Evolutionary conservation across 371 early-diverging fungal species (phyloP).

Genomic region (Entomophthora muscae): DNA sequence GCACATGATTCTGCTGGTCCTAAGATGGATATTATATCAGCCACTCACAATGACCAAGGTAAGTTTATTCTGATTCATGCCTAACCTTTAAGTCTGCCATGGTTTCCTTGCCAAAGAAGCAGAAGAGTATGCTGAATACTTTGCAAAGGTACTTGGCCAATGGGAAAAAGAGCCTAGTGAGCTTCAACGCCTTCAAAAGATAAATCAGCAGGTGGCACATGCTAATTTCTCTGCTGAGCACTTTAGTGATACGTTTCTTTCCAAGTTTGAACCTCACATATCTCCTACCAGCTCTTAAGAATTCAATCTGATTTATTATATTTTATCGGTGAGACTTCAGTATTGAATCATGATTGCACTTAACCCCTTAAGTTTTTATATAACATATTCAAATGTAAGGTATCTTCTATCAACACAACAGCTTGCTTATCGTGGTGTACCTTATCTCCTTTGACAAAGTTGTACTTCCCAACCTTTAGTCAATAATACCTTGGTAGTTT

Average conservation of each 20-base stretch:
- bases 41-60: neutral
- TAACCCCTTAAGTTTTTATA: too few relatives aligned
- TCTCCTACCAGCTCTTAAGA: too few relatives aligned
- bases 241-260: neutral
- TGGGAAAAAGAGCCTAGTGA: neutral
- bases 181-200: neutral
- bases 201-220: neutral
- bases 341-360: too few relatives aligned
- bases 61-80: neutral
- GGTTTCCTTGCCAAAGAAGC: slow-evolving; percentile 50
- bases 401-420: too few relatives aligned
- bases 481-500: too few relatives aligned
- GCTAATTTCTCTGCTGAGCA: neutral
- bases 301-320: too few relatives aligned
- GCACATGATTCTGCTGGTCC: slow-evolving; percentile 93
- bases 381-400: too few relatives aligned
- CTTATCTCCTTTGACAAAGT: too few relatives aligned
- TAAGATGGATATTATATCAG: slow-evolving; percentile 66
- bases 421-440: too few relatives aligned
- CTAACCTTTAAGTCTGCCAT: slow-evolving; percentile 22
- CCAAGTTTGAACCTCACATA: neutral
- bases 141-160: slow-evolving; percentile 24
- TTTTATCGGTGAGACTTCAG: too few relatives aligned
- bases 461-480: too few relatives aligned
- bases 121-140: slow-evolving; percentile 41